A percentile compares a stretch with the other conserved stretches of the same genome.
Conservation (phyloP, 2,329 filamentous ascomycete species). For the Corinectria fuckeliana region DNA sequence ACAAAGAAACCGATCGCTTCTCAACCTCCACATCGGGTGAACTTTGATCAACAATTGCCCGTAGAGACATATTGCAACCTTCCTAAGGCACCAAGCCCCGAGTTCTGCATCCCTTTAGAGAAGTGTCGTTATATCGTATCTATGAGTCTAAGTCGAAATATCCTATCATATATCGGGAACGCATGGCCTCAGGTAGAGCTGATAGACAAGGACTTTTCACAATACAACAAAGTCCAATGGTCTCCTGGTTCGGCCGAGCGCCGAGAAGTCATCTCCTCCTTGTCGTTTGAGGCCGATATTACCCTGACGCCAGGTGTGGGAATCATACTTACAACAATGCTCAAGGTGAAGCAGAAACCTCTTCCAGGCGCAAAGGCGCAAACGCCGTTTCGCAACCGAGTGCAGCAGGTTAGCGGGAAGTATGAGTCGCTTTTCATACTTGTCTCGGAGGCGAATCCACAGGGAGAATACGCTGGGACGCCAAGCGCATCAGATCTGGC, state of each 20-base stretch:
- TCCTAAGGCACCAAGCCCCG: slow-evolving; percentile 22
- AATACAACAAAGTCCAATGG: slow-evolving; percentile 46
- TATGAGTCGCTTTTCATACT: slow-evolving; percentile 75
- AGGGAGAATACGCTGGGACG: slow-evolving; percentile 50
- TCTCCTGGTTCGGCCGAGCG: slow-evolving; percentile 35
- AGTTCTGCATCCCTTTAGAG: slow-evolving; percentile 18
- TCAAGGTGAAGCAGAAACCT: slow-evolving; percentile 74
- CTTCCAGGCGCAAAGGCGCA: slow-evolving; percentile 58
- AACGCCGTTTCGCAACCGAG: slow-evolving; percentile 59
- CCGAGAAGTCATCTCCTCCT: slow-evolving; percentile 41
- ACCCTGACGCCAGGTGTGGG: slow-evolving; percentile 73
- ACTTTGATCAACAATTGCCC: neutral
- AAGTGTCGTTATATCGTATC: slow-evolving; percentile 57
- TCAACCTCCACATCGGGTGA: neutral
- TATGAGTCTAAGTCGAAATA: slow-evolving; percentile 50
- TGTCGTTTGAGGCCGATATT: slow-evolving; percentile 72
- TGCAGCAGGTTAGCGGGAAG: slow-evolving; percentile 59
- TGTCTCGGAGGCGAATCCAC: slow-evolving; percentile 60
- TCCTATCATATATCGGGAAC: slow-evolving; percentile 59
- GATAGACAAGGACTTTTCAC: slow-evolving; percentile 66
- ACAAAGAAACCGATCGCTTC: neutral
- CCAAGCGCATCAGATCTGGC: slow-evolving; percentile 50
- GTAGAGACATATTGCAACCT: neutral
- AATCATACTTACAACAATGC: slow-evolving; percentile 72
- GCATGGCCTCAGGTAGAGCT: slow-evolving; percentile 57